Base-by-base conservation (phyloP, 75 land plant genomes). In the Selaginella tamariscina region DNA sequence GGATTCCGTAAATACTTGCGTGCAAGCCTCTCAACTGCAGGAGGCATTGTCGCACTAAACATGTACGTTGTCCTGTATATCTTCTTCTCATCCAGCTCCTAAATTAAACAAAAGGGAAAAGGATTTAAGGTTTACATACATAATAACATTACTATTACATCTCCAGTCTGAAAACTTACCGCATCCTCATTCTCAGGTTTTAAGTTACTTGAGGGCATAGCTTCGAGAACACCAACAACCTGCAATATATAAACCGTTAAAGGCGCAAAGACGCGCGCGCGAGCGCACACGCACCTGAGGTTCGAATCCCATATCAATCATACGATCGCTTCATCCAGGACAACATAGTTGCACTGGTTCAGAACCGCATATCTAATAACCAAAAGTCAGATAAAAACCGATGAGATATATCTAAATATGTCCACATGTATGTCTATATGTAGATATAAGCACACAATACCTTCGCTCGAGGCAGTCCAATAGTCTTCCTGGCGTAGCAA, bases 241-340 rank as follows among this genome's bases (percentile, higher is more conserved):
- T 79, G 75, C 24, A 22, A 44, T 18, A 56, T n/a, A 21, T 39
- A 15, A 39, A 39, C 15, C n/a, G n/a, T n/a, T n/a, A n/a, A n/a
- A n/a, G n/a, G n/a, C n/a, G n/a, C n/a, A n/a, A n/a, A n/a, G n/a
- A n/a, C n/a, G n/a, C n/a, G n/a, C n/a, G n/a, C 11, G 62, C 8
- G 8, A 9, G 21, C 5, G 26, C 5, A 59, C 62, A 24, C 65
- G 33, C 30, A 79, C 81, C 69, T 93, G 98, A 15, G 96, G 96
- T 75, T 93, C 98, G 72, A 93, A 93, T 66, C 96, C 98, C 98
- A 93, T 89, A 56, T 93, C 98, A 56, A 92, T 92, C 98, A 92
- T 92, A 8, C 98, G 77, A 78, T 92, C 65, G 98, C 98, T 77
- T 92, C 98, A 73, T 92, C 98, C 59, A 92, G 83, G 65, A 92